Percentiles rank a stretch among this genome's conserved stretches.
Conservation (phyloP, 225 moss, liverwort and hornwort species). For the Anthoceros angustus region DNA sequence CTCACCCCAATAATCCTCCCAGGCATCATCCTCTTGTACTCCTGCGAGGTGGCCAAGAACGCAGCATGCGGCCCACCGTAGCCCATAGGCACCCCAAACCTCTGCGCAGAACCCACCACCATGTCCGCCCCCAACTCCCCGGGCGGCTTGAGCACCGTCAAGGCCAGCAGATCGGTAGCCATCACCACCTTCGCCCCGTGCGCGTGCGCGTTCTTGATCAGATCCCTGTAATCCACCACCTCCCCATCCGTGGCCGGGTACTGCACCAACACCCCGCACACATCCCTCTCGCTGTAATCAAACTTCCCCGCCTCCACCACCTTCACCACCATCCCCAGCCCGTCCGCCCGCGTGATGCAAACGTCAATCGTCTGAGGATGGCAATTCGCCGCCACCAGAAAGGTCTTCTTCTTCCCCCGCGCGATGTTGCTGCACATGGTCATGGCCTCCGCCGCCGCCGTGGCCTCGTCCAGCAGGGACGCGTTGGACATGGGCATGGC, state of each 20-base stretch:
- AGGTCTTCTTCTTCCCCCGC: constrained; percentile 74
- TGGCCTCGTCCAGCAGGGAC: constrained; percentile 75
- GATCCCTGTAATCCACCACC: constrained; percentile 54
- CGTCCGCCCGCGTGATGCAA: constrained; percentile 77
- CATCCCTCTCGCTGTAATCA: constrained; percentile 76
- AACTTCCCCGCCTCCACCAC: constrained; percentile 47
- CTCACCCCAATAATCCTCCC: constrained; percentile 91
- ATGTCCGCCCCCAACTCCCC: constrained; percentile 95
- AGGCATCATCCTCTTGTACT: constrained; percentile 96
- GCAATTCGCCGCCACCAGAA: constrained; percentile 79
- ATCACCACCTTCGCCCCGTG: constrained; percentile 95
- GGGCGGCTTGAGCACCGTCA: constrained; percentile 61
- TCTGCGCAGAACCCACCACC: constrained; percentile 92
- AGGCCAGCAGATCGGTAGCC: constrained; percentile 80
- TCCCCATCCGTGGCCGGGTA: constrained; percentile 82
- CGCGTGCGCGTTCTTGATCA: constrained; percentile 78
- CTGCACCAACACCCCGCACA: constrained; percentile 86
- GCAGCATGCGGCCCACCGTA: constrained; percentile 95
- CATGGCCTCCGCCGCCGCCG: constrained; percentile 97
- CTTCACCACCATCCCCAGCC: constrained; percentile 55
- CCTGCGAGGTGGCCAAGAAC: constrained; percentile 90
- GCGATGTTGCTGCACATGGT: constrained; percentile 75
- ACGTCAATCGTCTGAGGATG: constrained; percentile 91
- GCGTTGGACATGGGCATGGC: constrained; percentile 97
- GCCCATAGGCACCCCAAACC: constrained; percentile 96